A percentile compares a stretch with the other conserved stretches of the same genome.
Evolutionary conservation across 768 basidiomycete genomes (phyloP).

Genomic region (Naganishia friedmannii): DNA sequence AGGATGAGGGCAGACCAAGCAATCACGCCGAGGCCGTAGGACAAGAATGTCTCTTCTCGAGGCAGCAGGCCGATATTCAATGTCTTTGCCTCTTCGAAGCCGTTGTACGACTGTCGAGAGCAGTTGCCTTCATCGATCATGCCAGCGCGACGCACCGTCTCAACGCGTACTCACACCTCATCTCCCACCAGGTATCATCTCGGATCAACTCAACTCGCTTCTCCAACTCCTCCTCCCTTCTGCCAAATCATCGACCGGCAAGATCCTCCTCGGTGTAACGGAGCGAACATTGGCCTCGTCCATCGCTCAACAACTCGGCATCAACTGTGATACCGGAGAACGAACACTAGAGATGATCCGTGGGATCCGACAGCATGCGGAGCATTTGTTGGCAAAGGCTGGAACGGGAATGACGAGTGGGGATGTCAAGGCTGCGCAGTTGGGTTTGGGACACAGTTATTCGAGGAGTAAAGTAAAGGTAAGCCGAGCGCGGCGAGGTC

Average conservation of each 20-base stretch:
- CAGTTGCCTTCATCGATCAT: neutral
- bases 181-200: slow-evolving; percentile 67
- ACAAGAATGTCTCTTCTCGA: neutral
- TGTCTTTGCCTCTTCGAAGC: neutral
- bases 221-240: slow-evolving; percentile 84
- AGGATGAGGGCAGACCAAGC: too few relatives aligned
- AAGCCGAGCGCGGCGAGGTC: slow-evolving; percentile 16
- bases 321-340: slow-evolving; percentile 78
- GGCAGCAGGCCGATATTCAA: neutral
- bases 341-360: slow-evolving; percentile 79
- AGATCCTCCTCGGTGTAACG: slow-evolving; percentile 71
- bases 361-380: slow-evolving; percentile 85
- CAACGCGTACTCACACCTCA: neutral
- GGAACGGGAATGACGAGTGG: slow-evolving; percentile 75
- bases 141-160: neutral
- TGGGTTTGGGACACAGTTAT: slow-evolving; percentile 95
- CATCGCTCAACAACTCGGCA: slow-evolving; percentile 68
- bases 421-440: slow-evolving; percentile 87
- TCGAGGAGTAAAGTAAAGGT: slow-evolving; percentile 94
- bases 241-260: slow-evolving; percentile 58
- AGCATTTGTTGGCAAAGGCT: slow-evolving; percentile 65
- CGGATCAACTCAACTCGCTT: slow-evolving; percentile 75
- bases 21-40: too few relatives aligned
- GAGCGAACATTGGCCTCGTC: slow-evolving; percentile 71
- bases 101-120: neutral